Evolutionary conservation across 768 basidiomycete genomes (phyloP).

Genomic region (Trametes coccinea): DNA sequence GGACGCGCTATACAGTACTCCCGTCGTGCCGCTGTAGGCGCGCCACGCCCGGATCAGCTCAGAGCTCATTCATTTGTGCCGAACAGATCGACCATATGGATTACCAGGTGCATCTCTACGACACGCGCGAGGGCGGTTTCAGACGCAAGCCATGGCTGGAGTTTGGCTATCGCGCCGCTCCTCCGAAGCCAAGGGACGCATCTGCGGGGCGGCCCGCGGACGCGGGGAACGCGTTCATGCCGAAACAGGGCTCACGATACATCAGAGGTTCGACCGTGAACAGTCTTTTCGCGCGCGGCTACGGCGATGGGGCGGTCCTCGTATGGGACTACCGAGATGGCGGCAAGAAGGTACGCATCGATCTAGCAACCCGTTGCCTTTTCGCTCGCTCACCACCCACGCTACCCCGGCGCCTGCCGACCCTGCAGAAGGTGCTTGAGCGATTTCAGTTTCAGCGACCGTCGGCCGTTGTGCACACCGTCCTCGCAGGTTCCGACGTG

Average conservation of each 20-base stretch:
- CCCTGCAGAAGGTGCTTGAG: slow-evolving; percentile 38
- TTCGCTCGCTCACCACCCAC: slow-evolving; percentile 3
- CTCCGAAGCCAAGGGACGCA: slow-evolving; percentile 21
- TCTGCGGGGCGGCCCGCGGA: neutral
- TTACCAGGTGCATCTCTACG: slow-evolving; percentile 51
- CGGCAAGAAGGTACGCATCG: slow-evolving; percentile 37
- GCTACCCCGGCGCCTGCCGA: slow-evolving; percentile 7
- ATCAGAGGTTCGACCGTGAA: slow-evolving; percentile 42
- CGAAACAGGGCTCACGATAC: slow-evolving; percentile 26
- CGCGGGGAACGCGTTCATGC: neutral
- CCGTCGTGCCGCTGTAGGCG: neutral
- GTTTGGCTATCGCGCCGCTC: slow-evolving; percentile 43
- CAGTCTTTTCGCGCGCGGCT: slow-evolving; percentile 48
- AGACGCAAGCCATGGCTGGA: slow-evolving; percentile 41
- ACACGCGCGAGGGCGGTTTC: slow-evolving; percentile 43
- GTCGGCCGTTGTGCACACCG: slow-evolving; percentile 41
- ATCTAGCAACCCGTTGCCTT: slow-evolving; percentile 14
- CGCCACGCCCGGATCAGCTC: slow-evolving; percentile 5
- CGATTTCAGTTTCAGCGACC: slow-evolving; percentile 34
- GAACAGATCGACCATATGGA: slow-evolving; percentile 50
- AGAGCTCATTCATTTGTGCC: slow-evolving; percentile 5
- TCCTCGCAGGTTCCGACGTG: slow-evolving; percentile 41
- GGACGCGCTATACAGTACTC: slow-evolving; percentile 6
- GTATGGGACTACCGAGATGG: slow-evolving; percentile 53
- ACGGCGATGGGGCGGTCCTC: slow-evolving; percentile 40